A percentile compares a stretch with the other conserved stretches of the same genome.
Conservation (phyloP, 2,329 filamentous ascomycete genomes). For the Pseudogymnoascus sp. region DNA sequence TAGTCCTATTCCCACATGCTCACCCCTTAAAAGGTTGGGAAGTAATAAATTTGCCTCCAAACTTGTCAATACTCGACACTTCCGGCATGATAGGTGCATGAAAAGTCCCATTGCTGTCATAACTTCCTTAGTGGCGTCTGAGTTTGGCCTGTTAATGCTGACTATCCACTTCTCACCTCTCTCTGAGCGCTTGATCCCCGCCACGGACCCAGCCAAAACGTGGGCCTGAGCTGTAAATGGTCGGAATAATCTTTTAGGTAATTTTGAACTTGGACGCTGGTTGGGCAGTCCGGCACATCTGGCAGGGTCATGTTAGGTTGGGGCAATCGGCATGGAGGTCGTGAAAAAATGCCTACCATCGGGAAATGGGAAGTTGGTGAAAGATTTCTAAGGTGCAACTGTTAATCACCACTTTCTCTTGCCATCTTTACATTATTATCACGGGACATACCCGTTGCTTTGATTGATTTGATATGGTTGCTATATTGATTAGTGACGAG, state of each 20-base stretch:
- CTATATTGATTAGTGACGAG: conserved; percentile 15
- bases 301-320: not conserved
- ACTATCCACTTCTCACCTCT: conserved; percentile 29
- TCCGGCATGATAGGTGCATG: conserved; percentile 29
- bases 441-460: conserved; percentile 17
- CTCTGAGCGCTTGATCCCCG: conserved; percentile 22
- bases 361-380: conserved; percentile 36
- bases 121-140: conserved; percentile 16
- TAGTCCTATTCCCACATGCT: conserved; percentile 34
- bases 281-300: conserved; percentile 11
- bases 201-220: conserved; percentile 29
- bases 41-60: conserved; percentile 34
- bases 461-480: conserved; percentile 27
- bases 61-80: conserved; percentile 30
- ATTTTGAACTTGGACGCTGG: conserved; percentile 25
- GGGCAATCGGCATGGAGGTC: not conserved
- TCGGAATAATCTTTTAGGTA: conserved; percentile 35
- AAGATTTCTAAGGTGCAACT: conserved; percentile 11
- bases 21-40: conserved; percentile 19
- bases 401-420: not conserved
- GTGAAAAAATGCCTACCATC: conserved; percentile 25
- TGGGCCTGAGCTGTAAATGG: conserved; percentile 30
- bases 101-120: conserved; percentile 30
- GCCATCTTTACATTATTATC: conserved; percentile 25
- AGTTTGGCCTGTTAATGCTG: conserved; percentile 23